Evolutionary conservation across 2,329 filamentous ascomycete species (phyloP).

Genomic region (Claviceps humidiphila): DNA sequence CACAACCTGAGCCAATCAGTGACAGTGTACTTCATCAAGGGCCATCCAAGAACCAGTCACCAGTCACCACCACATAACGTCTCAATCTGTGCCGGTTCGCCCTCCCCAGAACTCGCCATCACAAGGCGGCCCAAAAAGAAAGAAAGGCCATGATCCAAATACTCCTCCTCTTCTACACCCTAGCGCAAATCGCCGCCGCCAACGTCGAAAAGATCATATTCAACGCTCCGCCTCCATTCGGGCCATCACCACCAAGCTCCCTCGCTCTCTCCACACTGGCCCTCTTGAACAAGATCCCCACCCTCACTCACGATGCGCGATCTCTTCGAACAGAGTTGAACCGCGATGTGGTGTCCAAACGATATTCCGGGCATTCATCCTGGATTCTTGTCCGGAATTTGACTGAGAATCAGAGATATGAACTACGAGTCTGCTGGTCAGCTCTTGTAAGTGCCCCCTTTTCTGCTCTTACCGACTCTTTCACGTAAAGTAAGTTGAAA

Average conservation of each 20-base stretch:
- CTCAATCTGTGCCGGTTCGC: not conserved
- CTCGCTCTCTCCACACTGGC: slow-evolving; percentile 21
- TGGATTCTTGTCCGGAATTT: slow-evolving; percentile 72
- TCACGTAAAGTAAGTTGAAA: not conserved
- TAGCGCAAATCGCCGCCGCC: slow-evolving; percentile 27
- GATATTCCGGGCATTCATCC: slow-evolving; percentile 42
- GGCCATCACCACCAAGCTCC: slow-evolving; percentile 33
- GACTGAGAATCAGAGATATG: slow-evolving; percentile 63
- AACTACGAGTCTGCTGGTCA: slow-evolving; percentile 85
- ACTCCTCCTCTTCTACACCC: slow-evolving; percentile 1
- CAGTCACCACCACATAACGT: not conserved
- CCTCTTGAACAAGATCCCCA: slow-evolving; percentile 44
- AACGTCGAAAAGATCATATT: slow-evolving; percentile 94
- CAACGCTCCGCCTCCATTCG: slow-evolving; percentile 45
- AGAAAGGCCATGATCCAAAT: not conserved
- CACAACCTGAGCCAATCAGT: not conserved
- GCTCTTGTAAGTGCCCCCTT: slow-evolving; percentile 56
- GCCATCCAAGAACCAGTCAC: not conserved
- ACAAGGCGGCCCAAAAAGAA: not conserved
- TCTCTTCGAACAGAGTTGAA: slow-evolving; percentile 50
- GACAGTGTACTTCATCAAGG: not conserved
- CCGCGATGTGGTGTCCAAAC: slow-evolving; percentile 43
- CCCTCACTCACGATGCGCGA: slow-evolving; percentile 44
- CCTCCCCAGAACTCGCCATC: not conserved
- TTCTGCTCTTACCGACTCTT: not conserved